Percentiles rank a stretch among this genome's conserved stretches.
These are phyloP conservation scores for Phaffia rhodozyma DNA, from an alignment of 1,284 basidiomycete species.

Conservation along the genomic window DNA sequence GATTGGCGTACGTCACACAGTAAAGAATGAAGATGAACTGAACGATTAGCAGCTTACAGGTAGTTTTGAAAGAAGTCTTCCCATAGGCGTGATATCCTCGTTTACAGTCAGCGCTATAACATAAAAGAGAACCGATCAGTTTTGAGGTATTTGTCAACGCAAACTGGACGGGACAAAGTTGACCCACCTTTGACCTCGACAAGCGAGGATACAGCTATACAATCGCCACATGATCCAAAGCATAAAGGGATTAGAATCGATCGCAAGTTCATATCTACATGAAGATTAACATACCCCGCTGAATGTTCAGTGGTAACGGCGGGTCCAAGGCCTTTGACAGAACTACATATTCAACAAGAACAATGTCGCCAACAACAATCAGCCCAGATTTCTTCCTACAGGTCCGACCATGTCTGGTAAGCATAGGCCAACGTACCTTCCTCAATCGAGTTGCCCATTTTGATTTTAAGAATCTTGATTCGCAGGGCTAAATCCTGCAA, in stretches of 20 bases:
- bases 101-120: constrained; percentile 63
- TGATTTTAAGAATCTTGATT: constrained; percentile 93
- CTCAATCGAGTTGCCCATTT: constrained; percentile 76
- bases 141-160: not conserved
- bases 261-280: not conserved
- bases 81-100: constrained; percentile 94
- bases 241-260: not conserved
- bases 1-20: not conserved
- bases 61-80: constrained; percentile 76
- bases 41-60: constrained; percentile 45
- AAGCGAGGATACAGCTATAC: constrained; percentile 62
- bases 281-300: constrained; percentile 39
- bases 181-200: constrained; percentile 56
- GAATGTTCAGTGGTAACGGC: constrained; percentile 74
- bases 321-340: constrained; percentile 81
- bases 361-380: not conserved
- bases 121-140: constrained; percentile 40
- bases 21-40: no score
- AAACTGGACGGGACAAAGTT: constrained; percentile 1
- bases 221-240: no score
- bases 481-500: constrained; percentile 87
- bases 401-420: no score
- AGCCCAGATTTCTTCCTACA: no score
- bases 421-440: constrained; percentile 35
- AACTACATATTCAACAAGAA: constrained; percentile 35